phyloP scores from a whole-genome alignment of 2,329 filamentous ascomycete species.

The Alternaria sp. region DNA sequence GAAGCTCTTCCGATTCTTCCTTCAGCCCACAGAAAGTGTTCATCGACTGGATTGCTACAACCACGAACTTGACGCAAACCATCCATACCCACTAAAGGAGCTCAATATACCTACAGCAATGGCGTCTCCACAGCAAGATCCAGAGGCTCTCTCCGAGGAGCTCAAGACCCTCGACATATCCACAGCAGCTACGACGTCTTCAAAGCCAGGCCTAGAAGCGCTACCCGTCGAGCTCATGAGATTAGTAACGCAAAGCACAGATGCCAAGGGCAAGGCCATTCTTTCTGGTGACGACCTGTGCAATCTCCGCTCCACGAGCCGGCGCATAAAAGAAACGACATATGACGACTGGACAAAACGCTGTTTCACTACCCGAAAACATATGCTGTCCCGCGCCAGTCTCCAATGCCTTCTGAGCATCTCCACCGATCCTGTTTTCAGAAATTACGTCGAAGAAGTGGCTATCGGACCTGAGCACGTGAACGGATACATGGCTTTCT shows the following conservation, averaged over 20 bases:
- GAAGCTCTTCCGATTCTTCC: background rate
- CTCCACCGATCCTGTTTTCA: background rate
- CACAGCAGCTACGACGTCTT: background rate
- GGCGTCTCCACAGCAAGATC: background rate
- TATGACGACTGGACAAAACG: background rate
- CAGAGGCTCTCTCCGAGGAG: background rate
- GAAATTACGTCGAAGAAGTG: background rate
- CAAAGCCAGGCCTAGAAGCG: background rate
- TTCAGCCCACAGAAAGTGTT: background rate
- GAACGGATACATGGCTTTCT: background rate
- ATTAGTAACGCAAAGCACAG: background rate
- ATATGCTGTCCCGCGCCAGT: background rate
- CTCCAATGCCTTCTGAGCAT: background rate
- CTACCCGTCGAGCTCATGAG: background rate
- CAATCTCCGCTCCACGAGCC: background rate
- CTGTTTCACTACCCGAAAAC: background rate
- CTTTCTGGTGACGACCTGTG: background rate
- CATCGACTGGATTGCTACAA: background rate
- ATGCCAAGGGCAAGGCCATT: background rate
- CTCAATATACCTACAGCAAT: background rate
- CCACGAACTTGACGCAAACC: background rate
- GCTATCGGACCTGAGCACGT: background rate
- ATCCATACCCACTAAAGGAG: background rate
- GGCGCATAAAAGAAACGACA: background rate
- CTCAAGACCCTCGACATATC: background rate